Evolutionary conservation across 1,284 basidiomycete species (phyloP).

Genomic region (Mycena citricolor): DNA sequence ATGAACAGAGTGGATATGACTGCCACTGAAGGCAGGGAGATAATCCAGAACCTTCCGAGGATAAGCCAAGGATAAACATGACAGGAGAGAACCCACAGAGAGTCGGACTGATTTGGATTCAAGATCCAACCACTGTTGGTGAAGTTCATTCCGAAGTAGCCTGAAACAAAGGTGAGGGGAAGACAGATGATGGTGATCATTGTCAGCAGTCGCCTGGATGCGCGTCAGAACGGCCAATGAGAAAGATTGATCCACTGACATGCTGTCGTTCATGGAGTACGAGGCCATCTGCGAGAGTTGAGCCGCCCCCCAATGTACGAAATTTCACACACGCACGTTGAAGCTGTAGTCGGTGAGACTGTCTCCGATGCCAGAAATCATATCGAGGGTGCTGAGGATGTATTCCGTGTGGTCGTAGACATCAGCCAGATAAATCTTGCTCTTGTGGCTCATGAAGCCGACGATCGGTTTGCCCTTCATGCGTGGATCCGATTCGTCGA

Average conservation of each 20-base stretch:
- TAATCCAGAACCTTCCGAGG: slow-evolving; percentile 60
- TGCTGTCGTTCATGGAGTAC: slow-evolving; percentile 67
- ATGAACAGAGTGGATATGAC: slow-evolving; percentile 56
- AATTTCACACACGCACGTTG: slow-evolving; percentile 46
- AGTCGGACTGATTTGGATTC: too few relatives aligned
- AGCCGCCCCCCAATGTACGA: slow-evolving; percentile 8
- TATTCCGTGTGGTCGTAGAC: slow-evolving; percentile 73
- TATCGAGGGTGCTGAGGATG: slow-evolving; percentile 62
- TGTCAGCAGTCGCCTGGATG: slow-evolving; percentile 41
- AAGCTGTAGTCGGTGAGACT: slow-evolving; percentile 73
- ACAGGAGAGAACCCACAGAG: not conserved
- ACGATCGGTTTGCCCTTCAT: slow-evolving; percentile 27
- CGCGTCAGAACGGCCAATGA: not conserved
- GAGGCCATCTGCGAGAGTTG: slow-evolving; percentile 50
- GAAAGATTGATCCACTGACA: slow-evolving; percentile 38
- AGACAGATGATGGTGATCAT: slow-evolving; percentile 68
- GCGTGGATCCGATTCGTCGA: slow-evolving; percentile 37
- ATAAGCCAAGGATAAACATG: not conserved
- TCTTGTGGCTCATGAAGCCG: slow-evolving; percentile 68
- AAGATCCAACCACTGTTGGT: too few relatives aligned
- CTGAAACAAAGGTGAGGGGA: slow-evolving; percentile 67
- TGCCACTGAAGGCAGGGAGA: slow-evolving; percentile 59
- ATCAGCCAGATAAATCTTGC: slow-evolving; percentile 70
- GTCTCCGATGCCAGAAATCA: slow-evolving; percentile 65
- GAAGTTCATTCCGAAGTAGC: slow-evolving; percentile 59